Base-by-base conservation (phyloP, 2,329 filamentous ascomycete genomes). In the Ophiostoma ips region DNA sequence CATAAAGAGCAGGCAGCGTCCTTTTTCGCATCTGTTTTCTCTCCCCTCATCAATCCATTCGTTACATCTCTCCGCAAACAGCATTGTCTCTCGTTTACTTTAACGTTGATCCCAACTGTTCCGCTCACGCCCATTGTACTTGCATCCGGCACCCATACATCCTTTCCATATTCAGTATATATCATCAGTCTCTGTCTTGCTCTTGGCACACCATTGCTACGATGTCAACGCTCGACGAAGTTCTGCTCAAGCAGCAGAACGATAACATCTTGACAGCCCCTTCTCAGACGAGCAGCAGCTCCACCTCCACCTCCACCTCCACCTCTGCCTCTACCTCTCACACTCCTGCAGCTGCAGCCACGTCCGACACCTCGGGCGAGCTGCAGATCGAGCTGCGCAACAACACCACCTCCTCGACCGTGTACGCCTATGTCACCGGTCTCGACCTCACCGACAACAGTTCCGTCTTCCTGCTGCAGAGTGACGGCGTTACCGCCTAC, bases 351-450 rank as follows among this genome's bases (percentile, higher is more conserved):
- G 19, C 28, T 37, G 33, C 40, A 30, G 8, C 48, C 4, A 31
- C 50, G 50, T 30, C 21, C 16, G 1, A 56, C 55, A 16, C 53
- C 55, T n/a, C n/a, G n/a, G 3, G 15, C 53, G 13, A 79, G 74
- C 9, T 86, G 43, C 68, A 75, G 48, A 72, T 87, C 52, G 72
- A 75, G 11, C 64, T 88, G 18, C 68, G 74, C 57, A 88, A 88
- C 66, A 75, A 76, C 57, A 83, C 81, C 2, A 66, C 66, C 30
- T 80, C 81, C 1, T 65, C 68, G 48, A 73, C 65, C 33, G 74
- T 79, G 40, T 87, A 77, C 58, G 83, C 79, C 18, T 83, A 85
- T 62, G 74, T 92, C 59, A 88, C 81, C 1, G 84, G 84, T 18
- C 69, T 71, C 16, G 77, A 79, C 31, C 60, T 81, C 41, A 72